Percentiles rank a stretch among this genome's conserved stretches.
These are phyloP conservation scores for Aspergillus mulundensis DNA, from an alignment of 495 filamentous ascomycete species.

Conservation along the genomic window DNA sequence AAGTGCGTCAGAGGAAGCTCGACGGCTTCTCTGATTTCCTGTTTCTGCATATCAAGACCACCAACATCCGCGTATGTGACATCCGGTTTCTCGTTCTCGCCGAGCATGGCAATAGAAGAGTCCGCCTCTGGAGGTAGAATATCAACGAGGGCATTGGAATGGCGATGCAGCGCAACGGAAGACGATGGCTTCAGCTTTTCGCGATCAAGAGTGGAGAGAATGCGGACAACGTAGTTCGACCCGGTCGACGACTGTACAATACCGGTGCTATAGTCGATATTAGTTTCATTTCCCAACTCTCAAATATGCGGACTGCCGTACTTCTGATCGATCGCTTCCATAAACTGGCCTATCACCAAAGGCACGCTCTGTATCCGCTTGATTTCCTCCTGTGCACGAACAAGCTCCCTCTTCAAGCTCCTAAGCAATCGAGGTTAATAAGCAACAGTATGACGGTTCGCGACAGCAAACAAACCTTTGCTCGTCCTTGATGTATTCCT, in stretches of 20 bases:
- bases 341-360: constrained; percentile 97
- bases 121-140: constrained; percentile 97
- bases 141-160: constrained; percentile 97
- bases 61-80: constrained; percentile 98
- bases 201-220: constrained; percentile 96
- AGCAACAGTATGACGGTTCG: background rate
- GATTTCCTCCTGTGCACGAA: constrained; percentile 97
- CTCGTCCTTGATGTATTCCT: constrained; percentile 99
- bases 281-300: constrained; percentile 11
- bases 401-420: constrained; percentile 94
- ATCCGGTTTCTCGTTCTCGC: constrained; percentile 93
- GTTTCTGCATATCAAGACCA: constrained; percentile 99
- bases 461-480: constrained; percentile 60
- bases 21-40: constrained; percentile 96
- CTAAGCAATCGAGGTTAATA: constrained; percentile 37
- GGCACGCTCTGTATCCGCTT: constrained; percentile 99
- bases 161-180: constrained; percentile 92
- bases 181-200: constrained; percentile 96
- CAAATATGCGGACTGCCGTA: constrained; percentile 37
- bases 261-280: constrained; percentile 64
- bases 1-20: constrained; percentile 95
- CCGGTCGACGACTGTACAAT: constrained; percentile 98
- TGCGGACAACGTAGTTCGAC: constrained; percentile 98
- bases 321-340: constrained; percentile 99
- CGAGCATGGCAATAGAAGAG: constrained; percentile 97